Evolutionary conservation across 768 basidiomycete genomes (phyloP), one percentile per base, ranked within the genome.

Genomic region (Lactarius indigo): DNA sequence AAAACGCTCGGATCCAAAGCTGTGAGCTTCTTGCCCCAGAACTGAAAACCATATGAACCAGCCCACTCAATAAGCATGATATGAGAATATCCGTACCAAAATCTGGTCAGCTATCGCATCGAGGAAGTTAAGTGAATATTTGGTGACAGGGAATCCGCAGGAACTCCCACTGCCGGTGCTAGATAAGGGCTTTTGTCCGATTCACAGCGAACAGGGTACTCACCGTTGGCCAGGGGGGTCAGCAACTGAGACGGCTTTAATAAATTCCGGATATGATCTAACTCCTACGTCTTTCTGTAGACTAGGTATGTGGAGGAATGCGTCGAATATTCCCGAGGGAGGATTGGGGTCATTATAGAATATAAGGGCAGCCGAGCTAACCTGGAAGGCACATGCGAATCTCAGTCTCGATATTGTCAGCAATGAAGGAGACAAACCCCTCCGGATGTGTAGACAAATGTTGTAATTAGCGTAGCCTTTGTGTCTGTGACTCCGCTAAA

Each of bases 281-380:
- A 79, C 79, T 1, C 60, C 68, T 2, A 83, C 70, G 61, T 82
- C 77, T 50, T 71, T 66, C 2, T 70, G 70, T 28, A 81, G 37
- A 15, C 69, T 62, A 8, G 79, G 78, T 31, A 83, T 79, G 1
- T 73, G 72, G 20, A 83, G 68, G 69, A 84, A 83, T 8, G 74
- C 76, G 61, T 84, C 82, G 62, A 83, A 85, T 9, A 82, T 76
- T 80, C 82, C 1, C 72, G 57, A 50, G 0, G 81, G 83, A 2
- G 78, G 78, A 0, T 69, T 76, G 20, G 85, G 84, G 0, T 69
- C 83, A 69, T 87, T 82, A 69, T 87, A 87, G 73, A 86, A 87
- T n/a, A 87, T 1, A 35, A 23, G 26, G 3, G 23, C 30, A 26
- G 18, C 26, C 6, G 33, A 17, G 18, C 17, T 18, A 6, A 47